phyloP scores from a whole-genome alignment of 2,329 filamentous ascomycete genomes.

The Didymella pinodella region DNA sequence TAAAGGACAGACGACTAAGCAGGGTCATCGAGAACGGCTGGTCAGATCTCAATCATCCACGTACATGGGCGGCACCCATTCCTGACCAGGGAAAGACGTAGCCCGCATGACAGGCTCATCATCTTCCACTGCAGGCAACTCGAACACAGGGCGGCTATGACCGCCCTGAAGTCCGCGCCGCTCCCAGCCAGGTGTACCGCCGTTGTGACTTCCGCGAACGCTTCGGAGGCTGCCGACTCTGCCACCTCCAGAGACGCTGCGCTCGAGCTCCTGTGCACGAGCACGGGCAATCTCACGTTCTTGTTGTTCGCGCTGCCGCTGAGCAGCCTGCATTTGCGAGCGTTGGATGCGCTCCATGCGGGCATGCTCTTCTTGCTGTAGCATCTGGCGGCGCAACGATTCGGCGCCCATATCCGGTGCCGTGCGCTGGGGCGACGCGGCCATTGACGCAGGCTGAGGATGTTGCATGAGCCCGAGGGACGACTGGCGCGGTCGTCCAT shows the following conservation, averaged over 20 bases:
- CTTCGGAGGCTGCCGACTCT: conserved; percentile 45
- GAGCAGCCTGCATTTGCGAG: conserved; percentile 36
- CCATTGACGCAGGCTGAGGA: conserved; percentile 51
- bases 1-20: neutral
- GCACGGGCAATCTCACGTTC: conserved; percentile 44
- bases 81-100: conserved; percentile 74
- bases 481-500: conserved; percentile 41
- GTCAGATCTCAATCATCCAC: conserved; percentile 39
- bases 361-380: conserved; percentile 45
- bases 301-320: conserved; percentile 33
- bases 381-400: conserved; percentile 45
- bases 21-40: neutral
- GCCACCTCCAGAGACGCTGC: conserved; percentile 44
- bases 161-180: conserved; percentile 32
- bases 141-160: conserved; percentile 39
- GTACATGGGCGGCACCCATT: conserved; percentile 66
- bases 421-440: conserved; percentile 48
- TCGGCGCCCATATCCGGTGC: conserved; percentile 49
- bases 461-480: conserved; percentile 49
- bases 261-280: conserved; percentile 45
- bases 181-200: conserved; percentile 39
- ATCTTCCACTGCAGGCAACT: conserved; percentile 52
- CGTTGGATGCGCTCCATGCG: conserved; percentile 44
- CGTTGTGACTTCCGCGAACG: conserved; percentile 39
- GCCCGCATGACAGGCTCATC: conserved; percentile 68